A percentile compares a stretch with the other conserved stretches of the same genome.
phyloP scores from a whole-genome alignment of 805 yeast genomes.

The Saccharomycopsis javanensis region DNA sequence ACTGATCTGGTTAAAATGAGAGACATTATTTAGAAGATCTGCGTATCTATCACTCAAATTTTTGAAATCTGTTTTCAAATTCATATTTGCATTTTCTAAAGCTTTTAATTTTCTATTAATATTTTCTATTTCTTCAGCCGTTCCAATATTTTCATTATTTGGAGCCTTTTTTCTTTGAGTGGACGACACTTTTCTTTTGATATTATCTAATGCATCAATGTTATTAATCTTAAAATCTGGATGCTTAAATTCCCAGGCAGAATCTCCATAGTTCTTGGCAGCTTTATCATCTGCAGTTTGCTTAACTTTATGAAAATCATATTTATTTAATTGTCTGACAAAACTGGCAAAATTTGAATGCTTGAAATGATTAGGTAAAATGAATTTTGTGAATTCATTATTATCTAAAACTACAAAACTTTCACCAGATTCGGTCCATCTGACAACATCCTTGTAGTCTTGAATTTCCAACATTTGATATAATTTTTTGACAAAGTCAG shows the following conservation, averaged over 20 bases:
- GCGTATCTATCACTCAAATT: constrained; percentile 37
- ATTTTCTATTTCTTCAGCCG: not conserved
- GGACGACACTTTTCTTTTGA: constrained; percentile 68
- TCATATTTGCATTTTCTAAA: constrained; percentile 27
- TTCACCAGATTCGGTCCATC: constrained; percentile 83
- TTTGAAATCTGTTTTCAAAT: constrained; percentile 31
- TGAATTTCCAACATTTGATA: constrained; percentile 81
- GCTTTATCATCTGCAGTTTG: constrained; percentile 51
- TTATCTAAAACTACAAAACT: constrained; percentile 85
- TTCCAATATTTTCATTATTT: not conserved
- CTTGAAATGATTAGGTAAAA: constrained; percentile 86
- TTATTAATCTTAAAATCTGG: constrained; percentile 76
- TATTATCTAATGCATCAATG: constrained; percentile 71
- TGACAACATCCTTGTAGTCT: constrained; percentile 61
- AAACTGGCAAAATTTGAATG: constrained; percentile 92
- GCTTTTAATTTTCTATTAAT: constrained; percentile 51
- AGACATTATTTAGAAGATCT: not conserved
- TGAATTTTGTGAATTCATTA: constrained; percentile 78
- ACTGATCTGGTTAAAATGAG: not conserved
- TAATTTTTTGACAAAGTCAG: constrained; percentile 69
- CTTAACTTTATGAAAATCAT: constrained; percentile 94
- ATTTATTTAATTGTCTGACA: constrained; percentile 91
- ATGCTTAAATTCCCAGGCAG: constrained; percentile 92
- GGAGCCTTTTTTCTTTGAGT: constrained; percentile 34
- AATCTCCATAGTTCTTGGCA: constrained; percentile 49